Conservation (phyloP, 495 filamentous ascomycete genomes). For the Xylaria bambusicola region DNA sequence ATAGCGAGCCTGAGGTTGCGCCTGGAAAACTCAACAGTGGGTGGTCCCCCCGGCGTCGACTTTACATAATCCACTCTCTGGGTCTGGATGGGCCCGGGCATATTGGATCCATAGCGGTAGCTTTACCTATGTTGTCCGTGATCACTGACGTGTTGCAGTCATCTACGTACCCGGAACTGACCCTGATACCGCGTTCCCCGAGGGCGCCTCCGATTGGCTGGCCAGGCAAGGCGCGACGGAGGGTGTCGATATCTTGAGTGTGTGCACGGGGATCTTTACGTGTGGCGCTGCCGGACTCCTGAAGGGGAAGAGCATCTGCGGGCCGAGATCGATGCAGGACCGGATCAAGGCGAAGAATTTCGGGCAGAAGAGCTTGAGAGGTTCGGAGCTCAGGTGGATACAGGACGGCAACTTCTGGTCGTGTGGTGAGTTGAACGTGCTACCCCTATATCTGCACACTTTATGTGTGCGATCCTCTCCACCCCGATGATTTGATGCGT, state of each 20-base stretch:
- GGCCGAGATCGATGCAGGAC: constrained; percentile 53
- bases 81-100: too few relatives aligned
- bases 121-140: too few relatives aligned
- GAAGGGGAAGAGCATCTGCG: constrained; percentile 50
- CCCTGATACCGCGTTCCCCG: constrained; percentile 35
- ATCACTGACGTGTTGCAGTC: too few relatives aligned
- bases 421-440: constrained; percentile 47
- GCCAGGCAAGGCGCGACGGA: constrained; percentile 38
- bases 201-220: constrained; percentile 48
- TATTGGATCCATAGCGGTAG: too few relatives aligned
- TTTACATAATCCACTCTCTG: too few relatives aligned
- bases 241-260: constrained; percentile 50
- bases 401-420: constrained; percentile 64
- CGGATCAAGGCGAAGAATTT: constrained; percentile 46
- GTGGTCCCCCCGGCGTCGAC: too few relatives aligned
- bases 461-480: too few relatives aligned
- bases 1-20: constrained; percentile 43
- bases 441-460: too few relatives aligned
- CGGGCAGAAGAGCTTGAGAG: constrained; percentile 45
- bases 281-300: constrained; percentile 54
- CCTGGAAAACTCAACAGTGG: constrained; percentile 50
- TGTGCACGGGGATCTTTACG: constrained; percentile 57
- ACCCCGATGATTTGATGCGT: too few relatives aligned
- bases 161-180: constrained; percentile 56
- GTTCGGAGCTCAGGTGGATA: constrained; percentile 50